Evolutionary conservation across 768 basidiomycete species (phyloP).

Genomic region (Saitozyma sp.): DNA sequence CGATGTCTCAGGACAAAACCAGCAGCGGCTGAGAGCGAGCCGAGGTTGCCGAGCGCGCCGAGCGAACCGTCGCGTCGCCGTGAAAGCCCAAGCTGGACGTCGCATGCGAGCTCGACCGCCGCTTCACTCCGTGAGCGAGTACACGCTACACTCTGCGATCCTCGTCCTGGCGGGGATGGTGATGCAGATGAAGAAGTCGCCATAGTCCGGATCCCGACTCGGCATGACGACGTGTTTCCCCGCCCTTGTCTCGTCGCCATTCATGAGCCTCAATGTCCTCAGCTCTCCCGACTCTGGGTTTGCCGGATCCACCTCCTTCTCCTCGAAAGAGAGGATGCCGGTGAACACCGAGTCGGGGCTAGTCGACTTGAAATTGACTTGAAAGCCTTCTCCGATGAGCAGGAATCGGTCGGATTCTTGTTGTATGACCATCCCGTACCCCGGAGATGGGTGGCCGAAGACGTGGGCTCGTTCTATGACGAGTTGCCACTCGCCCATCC

Average conservation of each 20-base stretch:
- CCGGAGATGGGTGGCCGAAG: constrained; percentile 12
- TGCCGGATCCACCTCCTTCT: constrained; percentile 9
- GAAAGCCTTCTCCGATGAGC: constrained; percentile 16
- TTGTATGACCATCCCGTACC: constrained; percentile 19
- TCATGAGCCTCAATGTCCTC: constrained; percentile 1
- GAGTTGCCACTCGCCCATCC: constrained; percentile 12
- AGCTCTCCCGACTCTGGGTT: constrained; percentile 4
- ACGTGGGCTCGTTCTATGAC: not conserved
- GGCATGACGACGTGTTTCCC: constrained; percentile 1
- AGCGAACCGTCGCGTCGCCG: no score
- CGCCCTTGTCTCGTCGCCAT: constrained; percentile 2
- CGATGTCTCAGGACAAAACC: no score
- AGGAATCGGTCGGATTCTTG: constrained; percentile 1
- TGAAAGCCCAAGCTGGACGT: no score
- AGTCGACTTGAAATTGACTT: constrained; percentile 3
- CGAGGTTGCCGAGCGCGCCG: no score
- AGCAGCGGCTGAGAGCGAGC: no score
- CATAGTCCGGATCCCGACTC: constrained; percentile 2
- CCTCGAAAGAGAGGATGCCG: constrained; percentile 11
- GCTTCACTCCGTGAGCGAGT: not conserved
- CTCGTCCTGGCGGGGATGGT: constrained; percentile 2
- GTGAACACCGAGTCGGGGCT: not conserved
- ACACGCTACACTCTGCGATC: constrained; percentile 2
- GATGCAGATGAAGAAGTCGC: not conserved
- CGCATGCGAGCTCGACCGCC: no score